phyloP scores from a whole-genome alignment of 129 eudicot genomes.

The Ambrosia artemisiifolia region DNA sequence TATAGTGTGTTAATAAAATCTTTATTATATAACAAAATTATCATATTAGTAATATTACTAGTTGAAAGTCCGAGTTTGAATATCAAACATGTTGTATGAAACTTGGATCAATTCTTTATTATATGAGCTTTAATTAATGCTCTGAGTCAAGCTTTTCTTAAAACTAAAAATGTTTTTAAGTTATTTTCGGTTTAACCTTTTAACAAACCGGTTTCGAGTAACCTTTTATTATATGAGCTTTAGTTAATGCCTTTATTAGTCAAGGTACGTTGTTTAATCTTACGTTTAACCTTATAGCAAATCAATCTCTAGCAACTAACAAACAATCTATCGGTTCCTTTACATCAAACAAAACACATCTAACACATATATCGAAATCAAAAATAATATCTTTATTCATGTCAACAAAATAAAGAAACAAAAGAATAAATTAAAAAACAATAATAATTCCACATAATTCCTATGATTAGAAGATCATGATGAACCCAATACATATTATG shows the following conservation, averaged over 20 bases:
- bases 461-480: slow-evolving; percentile 1
- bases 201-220: too few relatives aligned
- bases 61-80: background rate
- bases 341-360: background rate
- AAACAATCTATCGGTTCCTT: too few relatives aligned
- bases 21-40: too few relatives aligned
- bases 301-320: background rate
- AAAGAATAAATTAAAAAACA: slow-evolving; percentile 16
- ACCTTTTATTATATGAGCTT: too few relatives aligned
- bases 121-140: too few relatives aligned
- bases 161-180: too few relatives aligned
- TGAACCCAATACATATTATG: background rate
- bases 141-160: too few relatives aligned
- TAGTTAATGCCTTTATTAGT: background rate
- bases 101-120: background rate
- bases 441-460: background rate
- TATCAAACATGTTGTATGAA: too few relatives aligned
- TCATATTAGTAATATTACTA: too few relatives aligned
- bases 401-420: background rate
- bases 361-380: background rate
- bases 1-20: too few relatives aligned
- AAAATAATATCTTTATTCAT: background rate
- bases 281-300: too few relatives aligned
- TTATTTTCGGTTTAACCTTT: too few relatives aligned
- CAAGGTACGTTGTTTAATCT: background rate